Conservation (phyloP, 371 early-diverging fungal species). For the Lichtheimia ornata region DNA sequence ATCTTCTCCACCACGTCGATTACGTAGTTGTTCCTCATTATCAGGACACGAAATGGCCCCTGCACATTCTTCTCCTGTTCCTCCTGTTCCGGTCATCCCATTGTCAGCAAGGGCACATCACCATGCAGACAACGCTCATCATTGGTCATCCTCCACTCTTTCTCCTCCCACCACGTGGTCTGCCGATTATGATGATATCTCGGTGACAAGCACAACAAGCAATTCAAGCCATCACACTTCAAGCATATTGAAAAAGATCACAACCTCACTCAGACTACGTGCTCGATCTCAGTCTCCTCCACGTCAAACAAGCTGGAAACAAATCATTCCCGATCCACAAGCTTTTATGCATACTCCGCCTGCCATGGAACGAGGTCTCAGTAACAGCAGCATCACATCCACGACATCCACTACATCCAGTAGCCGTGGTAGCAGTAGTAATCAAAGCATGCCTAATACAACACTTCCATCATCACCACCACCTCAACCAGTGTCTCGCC, state of each 20-base stretch:
- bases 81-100: background rate
- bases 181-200: background rate
- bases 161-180: constrained; percentile 12
- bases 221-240: background rate
- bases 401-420: constrained; percentile 13
- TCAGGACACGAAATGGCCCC: background rate
- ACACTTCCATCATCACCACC: background rate
- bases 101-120: background rate
- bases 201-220: constrained; percentile 8
- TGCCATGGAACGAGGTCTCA: constrained; percentile 20
- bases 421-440: constrained; percentile 7
- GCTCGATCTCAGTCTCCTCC: constrained; percentile 27
- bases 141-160: too few species aligned
- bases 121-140: too few species aligned
- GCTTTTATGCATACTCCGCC: constrained; percentile 15
- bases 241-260: constrained; percentile 14
- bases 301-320: constrained; percentile 19
- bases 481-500: background rate
- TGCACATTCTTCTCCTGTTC: background rate
- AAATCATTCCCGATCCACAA: constrained; percentile 24
- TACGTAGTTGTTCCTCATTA: background rate
- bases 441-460: constrained; percentile 4
- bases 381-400: constrained; percentile 20
- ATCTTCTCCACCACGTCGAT: background rate
- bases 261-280: constrained; percentile 19